These are phyloP conservation scores for Pyrenula massariospora DNA, from an alignment of 495 filamentous ascomycete genomes.

Conservation along the genomic window DNA sequence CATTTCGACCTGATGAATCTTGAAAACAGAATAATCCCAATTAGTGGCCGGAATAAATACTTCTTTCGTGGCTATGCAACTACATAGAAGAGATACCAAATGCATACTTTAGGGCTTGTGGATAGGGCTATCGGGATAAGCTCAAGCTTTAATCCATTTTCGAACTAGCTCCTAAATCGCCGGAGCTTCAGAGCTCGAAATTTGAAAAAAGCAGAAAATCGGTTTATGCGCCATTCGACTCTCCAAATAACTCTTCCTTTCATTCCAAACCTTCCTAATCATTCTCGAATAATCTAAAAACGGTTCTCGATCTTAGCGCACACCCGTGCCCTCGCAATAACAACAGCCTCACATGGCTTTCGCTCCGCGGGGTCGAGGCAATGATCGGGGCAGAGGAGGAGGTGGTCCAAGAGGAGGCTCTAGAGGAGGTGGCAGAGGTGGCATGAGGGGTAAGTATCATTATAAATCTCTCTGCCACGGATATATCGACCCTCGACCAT, in stretches of 20 bases:
- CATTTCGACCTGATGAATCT: too few relatives aligned
- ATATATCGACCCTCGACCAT: background rate
- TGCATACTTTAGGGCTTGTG: too few relatives aligned
- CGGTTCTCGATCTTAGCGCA: background rate
- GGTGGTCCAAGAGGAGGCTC: constrained; percentile 10
- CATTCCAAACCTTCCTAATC: too few relatives aligned
- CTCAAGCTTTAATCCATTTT: too few relatives aligned
- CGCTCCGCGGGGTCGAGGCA: constrained; percentile 15
- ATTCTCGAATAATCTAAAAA: background rate
- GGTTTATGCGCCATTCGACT: background rate
- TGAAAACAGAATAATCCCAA: too few relatives aligned
- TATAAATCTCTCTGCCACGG: background rate
- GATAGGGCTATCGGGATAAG: too few relatives aligned
- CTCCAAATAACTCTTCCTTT: background rate
- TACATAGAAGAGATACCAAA: too few relatives aligned
- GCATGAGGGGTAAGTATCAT: constrained; percentile 11
- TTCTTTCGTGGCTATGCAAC: too few relatives aligned
- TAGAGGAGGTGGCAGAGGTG: constrained; percentile 11
- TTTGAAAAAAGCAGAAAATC: background rate
- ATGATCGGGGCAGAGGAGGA: constrained; percentile 9
- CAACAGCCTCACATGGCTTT: constrained; percentile 10
- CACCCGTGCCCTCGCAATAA: background rate
- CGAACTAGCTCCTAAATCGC: background rate
- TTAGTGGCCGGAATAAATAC: too few relatives aligned
- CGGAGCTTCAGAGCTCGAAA: background rate